phyloP scores from a whole-genome alignment of 805 yeast genomes.

The Yamadazyma olivae region DNA sequence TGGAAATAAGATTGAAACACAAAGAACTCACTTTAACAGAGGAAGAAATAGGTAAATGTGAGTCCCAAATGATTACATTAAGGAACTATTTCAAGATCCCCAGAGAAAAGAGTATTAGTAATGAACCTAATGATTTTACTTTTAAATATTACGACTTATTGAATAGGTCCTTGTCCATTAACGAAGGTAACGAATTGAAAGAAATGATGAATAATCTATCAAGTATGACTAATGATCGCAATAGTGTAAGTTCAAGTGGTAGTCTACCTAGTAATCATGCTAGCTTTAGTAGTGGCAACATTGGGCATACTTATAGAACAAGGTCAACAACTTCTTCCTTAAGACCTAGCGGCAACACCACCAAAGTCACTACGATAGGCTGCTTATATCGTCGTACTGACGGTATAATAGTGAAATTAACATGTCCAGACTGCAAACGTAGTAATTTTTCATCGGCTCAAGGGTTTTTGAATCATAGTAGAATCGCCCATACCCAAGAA shows the following conservation, averaged over 20 bases:
- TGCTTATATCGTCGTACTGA: constrained; percentile 68
- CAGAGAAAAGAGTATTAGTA: constrained; percentile 33
- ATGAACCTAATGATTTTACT: constrained; percentile 46
- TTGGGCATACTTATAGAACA: constrained; percentile 40
- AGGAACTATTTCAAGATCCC: constrained; percentile 44
- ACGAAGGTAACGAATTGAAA: constrained; percentile 10
- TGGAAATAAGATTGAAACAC: constrained; percentile 60
- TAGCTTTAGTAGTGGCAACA: constrained; percentile 13
- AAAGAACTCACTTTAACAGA: constrained; percentile 50
- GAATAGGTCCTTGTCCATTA: constrained; percentile 30
- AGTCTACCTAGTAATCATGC: neutral
- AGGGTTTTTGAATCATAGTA: constrained; percentile 74
- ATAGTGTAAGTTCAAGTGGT: neutral
- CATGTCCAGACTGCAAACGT: constrained; percentile 65
- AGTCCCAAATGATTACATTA: constrained; percentile 53
- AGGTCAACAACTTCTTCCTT: constrained; percentile 51
- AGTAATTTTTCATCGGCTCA: constrained; percentile 76
- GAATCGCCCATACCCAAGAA: constrained; percentile 71
- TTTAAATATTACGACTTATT: constrained; percentile 38
- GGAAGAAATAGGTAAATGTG: constrained; percentile 54
- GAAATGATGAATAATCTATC: constrained; percentile 10
- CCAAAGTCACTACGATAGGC: constrained; percentile 19
- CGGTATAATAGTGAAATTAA: constrained; percentile 64
- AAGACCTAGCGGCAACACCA: constrained; percentile 43
- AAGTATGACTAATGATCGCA: constrained; percentile 8